A percentile compares a stretch with the other conserved stretches of the same genome.
phyloP scores from a whole-genome alignment of 441 rosid species.

The Macaranga tanarius region DNA sequence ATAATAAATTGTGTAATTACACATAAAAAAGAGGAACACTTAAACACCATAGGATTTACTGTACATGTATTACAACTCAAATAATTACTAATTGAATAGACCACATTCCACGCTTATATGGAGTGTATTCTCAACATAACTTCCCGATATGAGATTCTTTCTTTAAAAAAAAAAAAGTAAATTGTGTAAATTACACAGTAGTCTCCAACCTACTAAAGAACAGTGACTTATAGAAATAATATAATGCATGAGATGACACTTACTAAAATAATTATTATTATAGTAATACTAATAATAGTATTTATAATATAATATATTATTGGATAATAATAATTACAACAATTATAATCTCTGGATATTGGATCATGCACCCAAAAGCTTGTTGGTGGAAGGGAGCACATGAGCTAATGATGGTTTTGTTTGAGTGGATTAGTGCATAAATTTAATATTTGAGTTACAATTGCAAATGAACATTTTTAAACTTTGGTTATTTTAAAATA shows the following conservation, averaged over 20 bases:
- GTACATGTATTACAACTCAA: no score
- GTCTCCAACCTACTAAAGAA: background rate
- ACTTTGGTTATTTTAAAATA: background rate
- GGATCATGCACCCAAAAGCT: slow-evolving; percentile 10
- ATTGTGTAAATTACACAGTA: no score
- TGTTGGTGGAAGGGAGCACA: slow-evolving; percentile 15
- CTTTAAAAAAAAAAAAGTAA: no score
- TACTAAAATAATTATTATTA: no score
- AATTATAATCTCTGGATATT: background rate
- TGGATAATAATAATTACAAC: background rate
- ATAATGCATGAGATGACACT: background rate
- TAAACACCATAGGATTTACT: no score
- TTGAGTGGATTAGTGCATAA: background rate
- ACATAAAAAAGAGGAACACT: no score
- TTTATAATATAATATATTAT: background rate
- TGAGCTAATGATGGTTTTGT: slow-evolving; percentile 6
- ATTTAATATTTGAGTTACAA: background rate
- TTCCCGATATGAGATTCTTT: no score
- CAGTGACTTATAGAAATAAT: background rate
- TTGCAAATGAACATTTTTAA: background rate
- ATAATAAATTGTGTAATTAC: no score
- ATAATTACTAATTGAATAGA: no score
- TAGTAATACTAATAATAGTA: background rate
- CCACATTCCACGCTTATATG: no score
- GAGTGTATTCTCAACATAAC: no score